phyloP scores from a whole-genome alignment of 2,329 filamentous ascomycete species.

The Cladophialophora chaetospira region DNA sequence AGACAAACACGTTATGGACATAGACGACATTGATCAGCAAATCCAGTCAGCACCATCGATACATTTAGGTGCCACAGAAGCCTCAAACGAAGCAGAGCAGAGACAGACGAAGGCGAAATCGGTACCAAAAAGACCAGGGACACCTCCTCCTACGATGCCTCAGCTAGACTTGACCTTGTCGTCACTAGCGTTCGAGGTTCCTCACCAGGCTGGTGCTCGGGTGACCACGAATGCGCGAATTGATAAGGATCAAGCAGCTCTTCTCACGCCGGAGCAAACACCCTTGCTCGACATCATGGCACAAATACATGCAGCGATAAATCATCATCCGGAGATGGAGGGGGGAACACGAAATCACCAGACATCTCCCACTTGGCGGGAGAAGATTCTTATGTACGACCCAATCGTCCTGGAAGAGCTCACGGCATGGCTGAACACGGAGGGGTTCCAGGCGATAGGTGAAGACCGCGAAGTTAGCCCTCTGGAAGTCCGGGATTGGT shows the following conservation, averaged over 20 bases:
- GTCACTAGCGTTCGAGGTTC: not conserved
- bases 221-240: not conserved
- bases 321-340: conserved; percentile 5
- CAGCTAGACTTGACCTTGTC: not conserved
- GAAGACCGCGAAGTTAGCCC: conserved; percentile 67
- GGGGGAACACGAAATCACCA: conserved; percentile 41
- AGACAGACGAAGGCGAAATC: not conserved
- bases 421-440: conserved; percentile 76
- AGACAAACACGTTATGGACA: conserved; percentile 25
- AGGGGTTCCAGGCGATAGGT: conserved; percentile 63
- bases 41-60: not conserved
- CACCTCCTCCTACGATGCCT: conserved; percentile 9
- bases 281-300: conserved; percentile 14
- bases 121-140: not conserved
- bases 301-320: conserved; percentile 26
- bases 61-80: not conserved
- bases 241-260: not conserved
- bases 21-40: conserved; percentile 30
- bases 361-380: conserved; percentile 69
- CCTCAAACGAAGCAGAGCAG: not conserved
- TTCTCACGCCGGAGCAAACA: conserved; percentile 13
- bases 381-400: conserved; percentile 93
- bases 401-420: conserved; percentile 87
- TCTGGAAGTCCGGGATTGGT: conserved; percentile 80
- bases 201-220: not conserved